Conservation (phyloP, 2,329 filamentous ascomycete genomes). For the Colletotrichum salicis region DNA sequence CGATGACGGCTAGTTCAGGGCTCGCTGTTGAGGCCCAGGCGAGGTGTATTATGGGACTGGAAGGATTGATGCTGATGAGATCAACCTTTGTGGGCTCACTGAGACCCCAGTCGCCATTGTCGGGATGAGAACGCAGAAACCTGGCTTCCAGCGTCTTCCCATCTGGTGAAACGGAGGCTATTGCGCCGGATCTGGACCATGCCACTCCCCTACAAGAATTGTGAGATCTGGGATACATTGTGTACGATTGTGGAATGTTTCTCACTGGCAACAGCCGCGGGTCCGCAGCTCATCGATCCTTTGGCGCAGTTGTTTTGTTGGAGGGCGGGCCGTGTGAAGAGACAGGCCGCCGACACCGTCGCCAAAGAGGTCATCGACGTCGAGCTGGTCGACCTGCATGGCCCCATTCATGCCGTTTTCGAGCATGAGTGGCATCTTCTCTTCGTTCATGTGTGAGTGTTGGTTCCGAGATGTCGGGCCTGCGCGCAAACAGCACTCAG, state of each 20-base stretch:
- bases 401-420: conserved; percentile 57
- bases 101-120: conserved; percentile 79
- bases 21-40: conserved; percentile 80
- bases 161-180: conserved; percentile 82
- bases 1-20: conserved; percentile 85
- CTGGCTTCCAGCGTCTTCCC: conserved; percentile 77
- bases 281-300: conserved; percentile 81
- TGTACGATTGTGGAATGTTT: neutral
- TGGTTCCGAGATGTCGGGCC: neutral
- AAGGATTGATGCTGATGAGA: conserved; percentile 70
- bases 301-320: conserved; percentile 74
- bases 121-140: conserved; percentile 75
- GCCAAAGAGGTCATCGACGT: conserved; percentile 80
- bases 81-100: conserved; percentile 75
- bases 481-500: neutral
- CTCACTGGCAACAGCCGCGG: conserved; percentile 85
- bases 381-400: conserved; percentile 64
- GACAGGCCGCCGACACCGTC: conserved; percentile 72
- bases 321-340: conserved; percentile 61
- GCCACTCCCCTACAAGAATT: conserved; percentile 73
- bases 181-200: conserved; percentile 89
- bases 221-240: conserved; percentile 8
- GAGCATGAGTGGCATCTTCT: conserved; percentile 64
- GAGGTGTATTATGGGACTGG: conserved; percentile 79
- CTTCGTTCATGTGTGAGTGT: conserved; percentile 42